Conservation (phyloP, 768 basidiomycete genomes). For the Asterophora parasitica region DNA sequence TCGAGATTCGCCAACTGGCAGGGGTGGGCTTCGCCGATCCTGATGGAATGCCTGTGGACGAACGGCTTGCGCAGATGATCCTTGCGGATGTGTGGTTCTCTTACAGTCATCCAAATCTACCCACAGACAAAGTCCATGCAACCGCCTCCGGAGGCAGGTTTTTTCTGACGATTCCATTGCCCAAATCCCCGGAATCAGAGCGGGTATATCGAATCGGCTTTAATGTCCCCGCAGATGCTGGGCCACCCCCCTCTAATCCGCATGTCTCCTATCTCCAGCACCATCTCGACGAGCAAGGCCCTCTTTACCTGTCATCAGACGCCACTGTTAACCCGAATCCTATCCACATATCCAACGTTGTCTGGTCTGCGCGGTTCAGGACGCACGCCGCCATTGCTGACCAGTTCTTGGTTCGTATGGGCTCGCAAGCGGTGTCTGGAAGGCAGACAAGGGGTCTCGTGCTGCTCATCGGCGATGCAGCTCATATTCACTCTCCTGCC, state of each 20-base stretch:
- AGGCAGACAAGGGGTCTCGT: conserved; percentile 8
- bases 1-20: conserved; percentile 37
- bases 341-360: conserved; percentile 28
- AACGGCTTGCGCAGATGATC: conserved; percentile 33
- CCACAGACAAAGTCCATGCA: conserved; percentile 17
- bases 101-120: conserved; percentile 19
- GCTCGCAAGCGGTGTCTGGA: not conserved
- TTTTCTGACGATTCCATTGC: conserved; percentile 34
- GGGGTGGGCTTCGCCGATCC: conserved; percentile 44
- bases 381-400: conserved; percentile 42
- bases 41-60: conserved; percentile 23
- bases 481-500: conserved; percentile 49
- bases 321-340: conserved; percentile 28
- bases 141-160: conserved; percentile 26
- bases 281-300: conserved; percentile 38
- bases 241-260: conserved; percentile 31
- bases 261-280: conserved; percentile 38
- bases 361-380: conserved; percentile 46
- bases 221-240: conserved; percentile 30
- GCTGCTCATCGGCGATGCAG: conserved; percentile 30
- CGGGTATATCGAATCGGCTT: conserved; percentile 36
- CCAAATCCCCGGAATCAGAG: conserved; percentile 18
- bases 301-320: conserved; percentile 27
- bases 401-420: conserved; percentile 27
- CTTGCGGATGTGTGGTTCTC: conserved; percentile 43